These are phyloP conservation scores for Sarcocystis neurona DNA, from an alignment of 169 alveolate species.

Conservation along the genomic window DNA sequence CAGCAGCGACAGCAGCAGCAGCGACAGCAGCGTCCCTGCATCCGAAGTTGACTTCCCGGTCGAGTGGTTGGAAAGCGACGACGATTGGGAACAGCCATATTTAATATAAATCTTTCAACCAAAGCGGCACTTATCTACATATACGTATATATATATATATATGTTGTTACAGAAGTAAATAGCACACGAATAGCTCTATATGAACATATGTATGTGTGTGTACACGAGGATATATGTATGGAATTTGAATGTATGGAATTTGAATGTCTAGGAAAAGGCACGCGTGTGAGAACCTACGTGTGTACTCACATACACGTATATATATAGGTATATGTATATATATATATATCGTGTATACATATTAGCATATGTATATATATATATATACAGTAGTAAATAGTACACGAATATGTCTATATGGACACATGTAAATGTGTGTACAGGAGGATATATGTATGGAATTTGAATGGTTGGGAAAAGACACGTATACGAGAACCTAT, in stretches of 20 bases:
- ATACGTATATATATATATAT: background rate
- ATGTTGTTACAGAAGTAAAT: background rate
- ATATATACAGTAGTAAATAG: background rate
- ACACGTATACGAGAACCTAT: background rate
- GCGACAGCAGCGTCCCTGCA: background rate
- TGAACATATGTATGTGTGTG: background rate
- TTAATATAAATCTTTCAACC: no score
- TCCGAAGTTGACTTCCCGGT: conserved; percentile 5
- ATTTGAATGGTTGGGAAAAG: no score
- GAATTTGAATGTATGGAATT: background rate
- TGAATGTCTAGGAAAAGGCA: no score
- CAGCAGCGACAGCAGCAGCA: background rate
- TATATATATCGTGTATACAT: background rate
- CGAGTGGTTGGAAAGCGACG: background rate
- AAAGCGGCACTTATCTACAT: background rate
- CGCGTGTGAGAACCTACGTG: background rate
- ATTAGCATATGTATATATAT: no score
- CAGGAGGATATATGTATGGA: background rate
- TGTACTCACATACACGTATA: background rate
- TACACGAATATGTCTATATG: no score
- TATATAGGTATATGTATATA: background rate
- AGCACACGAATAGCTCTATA: no score
- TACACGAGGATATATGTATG: background rate
- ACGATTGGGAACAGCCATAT: background rate
- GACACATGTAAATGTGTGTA: background rate